Evolutionary conservation across 2,329 filamentous ascomycete species (phyloP).

Genomic region (Cyphellophora attinorum): DNA sequence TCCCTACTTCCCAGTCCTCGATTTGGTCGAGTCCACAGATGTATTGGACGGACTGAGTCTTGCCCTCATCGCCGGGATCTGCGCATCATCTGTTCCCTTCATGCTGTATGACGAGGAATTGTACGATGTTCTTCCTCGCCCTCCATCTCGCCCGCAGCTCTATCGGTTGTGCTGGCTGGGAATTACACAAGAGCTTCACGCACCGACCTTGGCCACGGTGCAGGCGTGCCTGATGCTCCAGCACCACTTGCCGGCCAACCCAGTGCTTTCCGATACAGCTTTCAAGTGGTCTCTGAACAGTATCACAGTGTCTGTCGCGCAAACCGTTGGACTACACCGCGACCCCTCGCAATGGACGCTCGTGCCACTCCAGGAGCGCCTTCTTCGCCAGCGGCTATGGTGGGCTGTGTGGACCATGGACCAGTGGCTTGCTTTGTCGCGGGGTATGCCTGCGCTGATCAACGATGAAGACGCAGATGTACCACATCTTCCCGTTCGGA

Average conservation of each 20-base stretch:
- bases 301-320: conserved; percentile 5
- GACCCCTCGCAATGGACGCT: conserved; percentile 4
- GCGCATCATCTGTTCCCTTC: conserved; percentile 25
- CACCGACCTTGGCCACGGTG: conserved; percentile 5
- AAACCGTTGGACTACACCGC: conserved; percentile 5
- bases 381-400: conserved; percentile 7
- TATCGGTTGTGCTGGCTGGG: conserved; percentile 7
- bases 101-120: conserved; percentile 21
- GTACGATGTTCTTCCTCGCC: conserved; percentile 3
- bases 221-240: conserved; percentile 7
- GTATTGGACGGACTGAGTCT: conserved; percentile 3
- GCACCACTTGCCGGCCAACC: conserved; percentile 4
- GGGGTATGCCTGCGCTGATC: conserved; percentile 5
- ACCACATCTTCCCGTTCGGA: conserved; percentile 3
- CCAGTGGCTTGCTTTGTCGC: conserved; percentile 6
- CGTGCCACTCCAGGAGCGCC: conserved; percentile 3
- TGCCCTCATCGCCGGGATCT: conserved; percentile 23
- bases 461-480: conserved; percentile 6
- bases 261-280: conserved; percentile 4
- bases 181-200: conserved; percentile 6
- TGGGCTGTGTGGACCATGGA: conserved; percentile 8
- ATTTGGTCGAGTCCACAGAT: conserved; percentile 1
- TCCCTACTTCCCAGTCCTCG: conserved; percentile 7
- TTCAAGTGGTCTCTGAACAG: conserved; percentile 6
- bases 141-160: conserved; percentile 7